Base-by-base conservation (phyloP, 805 yeast species). In the Candida easanensis region DNA sequence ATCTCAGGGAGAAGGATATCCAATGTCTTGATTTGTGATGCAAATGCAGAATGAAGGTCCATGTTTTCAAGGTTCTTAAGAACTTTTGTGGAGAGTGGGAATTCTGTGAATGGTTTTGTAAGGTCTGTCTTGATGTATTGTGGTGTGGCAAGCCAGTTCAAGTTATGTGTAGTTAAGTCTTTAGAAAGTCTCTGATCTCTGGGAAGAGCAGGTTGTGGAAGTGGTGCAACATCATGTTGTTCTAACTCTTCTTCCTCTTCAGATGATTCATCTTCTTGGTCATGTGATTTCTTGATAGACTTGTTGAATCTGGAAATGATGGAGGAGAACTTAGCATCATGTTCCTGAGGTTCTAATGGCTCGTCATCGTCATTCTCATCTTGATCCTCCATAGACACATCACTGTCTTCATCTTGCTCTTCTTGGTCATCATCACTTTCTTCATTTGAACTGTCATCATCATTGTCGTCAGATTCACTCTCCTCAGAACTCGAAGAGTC, bases 171-270 rank as follows among this genome's bases (percentile, higher is more conserved):
- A n/a, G 57, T 53, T 28, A 57, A 41, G 15, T 59, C 56, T 3
- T 71, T 59, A 7, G 64, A 47, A 17, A 79, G 60, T 39, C 59
- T 61, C 34, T 61, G 60, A 52, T 80, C 84, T 43, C 68, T 66
- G 4, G 87, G 88, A 21, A 82, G 64, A 26, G 68, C 80, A 0
- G 96, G 96, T 61, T 88, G 96, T 1, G 98, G 97, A 33, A 91
- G 66, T 16, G 96, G 95, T 5, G 75, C 81, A 32, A 91, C 61
- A 35, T 66, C 72, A 54, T 66, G 73, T 17, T 50, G 45, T 21
- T 63, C 69, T 2, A 48, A 47, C 4, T 49, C 57, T n/a, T 60
- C 63, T 5, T 52, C 59, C 7, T 51, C 56, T 9, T 51, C 59
- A 11, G 55, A 60, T 1, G 45, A 53, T 3, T 28, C 42, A 49